phyloP scores from a whole-genome alignment of 345 rosid species.

The Rhodamnia rubescens region DNA sequence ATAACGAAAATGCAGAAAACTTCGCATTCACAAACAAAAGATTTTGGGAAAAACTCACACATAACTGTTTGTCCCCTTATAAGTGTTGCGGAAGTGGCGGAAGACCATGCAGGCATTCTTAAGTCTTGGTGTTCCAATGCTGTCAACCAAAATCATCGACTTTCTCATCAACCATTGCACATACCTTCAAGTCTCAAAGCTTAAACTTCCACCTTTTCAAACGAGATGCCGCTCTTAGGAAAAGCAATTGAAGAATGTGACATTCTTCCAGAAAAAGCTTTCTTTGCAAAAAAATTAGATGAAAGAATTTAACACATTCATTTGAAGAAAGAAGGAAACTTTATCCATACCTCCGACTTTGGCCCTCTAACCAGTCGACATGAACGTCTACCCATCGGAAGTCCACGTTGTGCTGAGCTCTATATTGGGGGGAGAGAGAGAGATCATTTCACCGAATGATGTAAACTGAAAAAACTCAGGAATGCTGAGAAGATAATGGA shows the following conservation, averaged over 20 bases:
- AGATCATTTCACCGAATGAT: too few relatives aligned
- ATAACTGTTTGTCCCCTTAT: constrained; percentile 61
- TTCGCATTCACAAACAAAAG: not conserved
- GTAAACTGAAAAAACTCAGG: too few relatives aligned
- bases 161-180: not conserved
- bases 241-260: not conserved
- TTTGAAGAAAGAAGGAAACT: too few relatives aligned
- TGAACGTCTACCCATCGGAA: too few relatives aligned
- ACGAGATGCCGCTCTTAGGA: not conserved
- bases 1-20: not conserved
- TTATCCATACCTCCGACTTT: too few relatives aligned
- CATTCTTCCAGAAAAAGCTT: not conserved
- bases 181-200: not conserved
- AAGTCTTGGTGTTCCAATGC: constrained; percentile 84
- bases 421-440: too few relatives aligned
- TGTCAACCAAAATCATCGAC: constrained; percentile 21
- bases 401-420: too few relatives aligned
- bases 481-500: too few relatives aligned
- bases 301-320: not conserved
- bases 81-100: constrained; percentile 56
- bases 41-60: constrained; percentile 26
- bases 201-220: not conserved
- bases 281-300: not conserved
- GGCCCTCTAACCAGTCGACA: too few relatives aligned
- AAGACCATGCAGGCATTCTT: constrained; percentile 70